Percentiles rank a stretch among this genome's conserved stretches.
phyloP scores from a whole-genome alignment of 2,329 filamentous ascomycete species.

The Ophiosphaerella herpotricha region DNA sequence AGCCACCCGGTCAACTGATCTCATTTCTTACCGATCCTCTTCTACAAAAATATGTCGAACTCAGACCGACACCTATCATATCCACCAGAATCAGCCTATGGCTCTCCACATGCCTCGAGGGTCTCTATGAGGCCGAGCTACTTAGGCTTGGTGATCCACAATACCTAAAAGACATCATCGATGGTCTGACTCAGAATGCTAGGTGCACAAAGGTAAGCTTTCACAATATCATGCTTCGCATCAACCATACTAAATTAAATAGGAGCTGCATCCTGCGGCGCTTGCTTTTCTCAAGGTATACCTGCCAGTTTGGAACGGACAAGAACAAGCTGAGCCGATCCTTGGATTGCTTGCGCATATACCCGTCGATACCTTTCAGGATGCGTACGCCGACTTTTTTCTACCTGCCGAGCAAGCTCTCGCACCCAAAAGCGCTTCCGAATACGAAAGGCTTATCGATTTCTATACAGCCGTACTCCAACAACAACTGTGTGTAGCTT shows the following conservation, averaged over 20 bases:
- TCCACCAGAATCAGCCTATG: slow-evolving; percentile 43
- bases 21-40: slow-evolving; percentile 76
- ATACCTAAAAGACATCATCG: slow-evolving; percentile 38
- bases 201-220: slow-evolving; percentile 41
- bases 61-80: slow-evolving; percentile 46
- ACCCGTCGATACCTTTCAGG: slow-evolving; percentile 57
- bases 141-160: slow-evolving; percentile 17
- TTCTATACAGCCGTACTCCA: slow-evolving; percentile 71
- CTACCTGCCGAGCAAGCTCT: slow-evolving; percentile 48
- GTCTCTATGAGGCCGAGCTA: slow-evolving; percentile 34
- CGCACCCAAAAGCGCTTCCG: slow-evolving; percentile 46
- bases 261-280: slow-evolving; percentile 40
- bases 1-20: slow-evolving; percentile 80
- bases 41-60: slow-evolving; percentile 73
- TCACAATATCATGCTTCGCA: neutral
- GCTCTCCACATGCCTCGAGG: slow-evolving; percentile 45
- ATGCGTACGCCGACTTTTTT: slow-evolving; percentile 46
- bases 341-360: slow-evolving; percentile 56
- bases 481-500: slow-evolving; percentile 53
- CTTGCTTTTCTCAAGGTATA: slow-evolving; percentile 42
- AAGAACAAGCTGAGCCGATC: slow-evolving; percentile 46
- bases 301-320: slow-evolving; percentile 44
- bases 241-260: slow-evolving; percentile 6
- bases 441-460: slow-evolving; percentile 64
- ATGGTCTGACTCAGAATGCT: slow-evolving; percentile 39